Conservation (phyloP, 495 filamentous ascomycete genomes). For the Aspergillus coremiiformis region DNA sequence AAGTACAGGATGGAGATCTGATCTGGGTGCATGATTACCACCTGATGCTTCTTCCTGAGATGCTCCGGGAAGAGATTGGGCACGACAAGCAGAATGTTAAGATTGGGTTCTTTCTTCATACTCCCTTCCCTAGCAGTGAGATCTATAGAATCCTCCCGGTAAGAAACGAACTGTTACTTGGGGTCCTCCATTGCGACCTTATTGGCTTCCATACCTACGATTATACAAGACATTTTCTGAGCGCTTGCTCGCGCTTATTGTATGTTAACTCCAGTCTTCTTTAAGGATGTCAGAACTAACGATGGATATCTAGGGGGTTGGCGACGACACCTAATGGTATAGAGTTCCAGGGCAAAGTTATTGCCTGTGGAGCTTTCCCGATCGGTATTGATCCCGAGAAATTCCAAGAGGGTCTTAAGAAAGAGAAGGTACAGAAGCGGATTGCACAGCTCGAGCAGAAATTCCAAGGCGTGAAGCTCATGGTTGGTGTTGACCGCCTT, state of each 20-base stretch:
- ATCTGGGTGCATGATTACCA: conserved; percentile 99
- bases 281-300: background rate
- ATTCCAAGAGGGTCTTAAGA: conserved; percentile 80
- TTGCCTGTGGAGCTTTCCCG: conserved; percentile 87
- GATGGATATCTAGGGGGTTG: conserved; percentile 46
- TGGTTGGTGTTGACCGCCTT: conserved; percentile 91
- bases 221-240: conserved; percentile 91
- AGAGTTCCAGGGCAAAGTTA: conserved; percentile 73
- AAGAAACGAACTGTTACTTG: conserved; percentile 75
- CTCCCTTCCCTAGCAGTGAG: conserved; percentile 93
- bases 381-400: conserved; percentile 97
- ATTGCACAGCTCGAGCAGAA: conserved; percentile 80
- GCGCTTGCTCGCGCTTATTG: conserved; percentile 84
- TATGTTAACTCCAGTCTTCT: conserved; percentile 35
- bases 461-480: conserved; percentile 91
- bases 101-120: conserved; percentile 96
- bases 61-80: conserved; percentile 82
- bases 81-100: conserved; percentile 74
- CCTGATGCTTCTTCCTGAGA: conserved; percentile 87
- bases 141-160: conserved; percentile 95
- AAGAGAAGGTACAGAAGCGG: conserved; percentile 76
- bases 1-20: conserved; percentile 82
- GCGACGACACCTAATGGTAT: conserved; percentile 83
- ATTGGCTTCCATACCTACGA: conserved; percentile 97
- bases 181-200: conserved; percentile 84